Conservation (phyloP, 257 asterid genomes). For the Jasminum sambac region DNA sequence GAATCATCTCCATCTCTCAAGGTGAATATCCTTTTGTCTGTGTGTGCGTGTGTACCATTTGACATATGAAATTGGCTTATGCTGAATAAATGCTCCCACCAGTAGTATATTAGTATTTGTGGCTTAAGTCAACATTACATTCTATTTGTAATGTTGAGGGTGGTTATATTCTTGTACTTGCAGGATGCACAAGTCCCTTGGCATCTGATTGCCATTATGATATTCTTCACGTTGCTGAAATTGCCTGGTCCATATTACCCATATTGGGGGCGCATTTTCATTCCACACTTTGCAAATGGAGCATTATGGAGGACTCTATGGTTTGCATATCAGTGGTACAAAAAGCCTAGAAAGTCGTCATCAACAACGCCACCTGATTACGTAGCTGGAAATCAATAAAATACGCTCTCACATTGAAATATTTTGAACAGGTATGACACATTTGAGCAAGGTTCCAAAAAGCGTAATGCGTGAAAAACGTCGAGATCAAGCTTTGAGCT, state of each 20-base stretch:
- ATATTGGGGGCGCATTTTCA: conserved; percentile 86
- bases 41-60: not conserved
- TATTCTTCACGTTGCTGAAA: conserved; percentile 68
- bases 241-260: conserved; percentile 92
- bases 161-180: conserved; percentile 15
- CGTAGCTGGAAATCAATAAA: conserved; percentile 22
- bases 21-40: too few species aligned
- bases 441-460: too few species aligned
- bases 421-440: conserved; percentile 35
- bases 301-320: conserved; percentile 73
- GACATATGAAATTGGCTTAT: not conserved
- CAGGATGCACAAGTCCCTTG: conserved; percentile 87
- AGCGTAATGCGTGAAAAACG: too few species aligned
- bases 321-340: conserved; percentile 71
- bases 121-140: not conserved
- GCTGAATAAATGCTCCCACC: not conserved
- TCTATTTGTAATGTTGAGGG: conserved; percentile 4
- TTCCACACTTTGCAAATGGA: conserved; percentile 91
- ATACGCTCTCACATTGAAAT: conserved; percentile 22
- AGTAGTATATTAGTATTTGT: not conserved
- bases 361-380: conserved; percentile 31
- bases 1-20: conserved; percentile 69
- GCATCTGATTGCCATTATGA: conserved; percentile 63
- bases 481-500: too few species aligned
- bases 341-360: conserved; percentile 44